phyloP scores from a whole-genome alignment of 176 grass and related monocot species.

The Phoenix dactylifera region DNA sequence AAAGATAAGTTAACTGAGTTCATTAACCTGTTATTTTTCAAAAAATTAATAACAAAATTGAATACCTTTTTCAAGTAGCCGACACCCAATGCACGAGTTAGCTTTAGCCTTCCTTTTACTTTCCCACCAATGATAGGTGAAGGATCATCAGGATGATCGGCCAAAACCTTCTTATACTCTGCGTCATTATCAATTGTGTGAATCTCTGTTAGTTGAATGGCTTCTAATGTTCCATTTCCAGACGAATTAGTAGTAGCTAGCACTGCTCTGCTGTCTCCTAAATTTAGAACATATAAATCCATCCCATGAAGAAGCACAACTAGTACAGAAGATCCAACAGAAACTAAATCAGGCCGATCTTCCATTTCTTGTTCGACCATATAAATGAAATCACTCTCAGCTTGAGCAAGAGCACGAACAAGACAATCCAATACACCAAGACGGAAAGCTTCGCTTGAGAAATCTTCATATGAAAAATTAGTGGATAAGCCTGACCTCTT shows the following conservation, averaged over 20 bases:
- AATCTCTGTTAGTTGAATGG: slow-evolving; percentile 71
- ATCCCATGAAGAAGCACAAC: slow-evolving; percentile 73
- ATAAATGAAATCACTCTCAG: slow-evolving; percentile 78
- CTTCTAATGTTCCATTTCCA: slow-evolving; percentile 34
- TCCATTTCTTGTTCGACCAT: slow-evolving; percentile 95
- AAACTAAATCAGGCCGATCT: slow-evolving; percentile 91
- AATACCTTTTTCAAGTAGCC: slow-evolving; percentile 92
- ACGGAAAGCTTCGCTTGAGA: slow-evolving; percentile 47
- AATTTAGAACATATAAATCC: slow-evolving; percentile 77
- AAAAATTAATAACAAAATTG: no score
- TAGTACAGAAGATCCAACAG: slow-evolving; percentile 86
- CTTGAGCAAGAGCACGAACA: slow-evolving; percentile 71
- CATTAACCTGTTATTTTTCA: no score
- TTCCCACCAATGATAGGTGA: slow-evolving; percentile 53
- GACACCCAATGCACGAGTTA: slow-evolving; percentile 96
- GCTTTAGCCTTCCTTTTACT: slow-evolving; percentile 95
- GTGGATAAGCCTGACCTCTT: slow-evolving; percentile 16
- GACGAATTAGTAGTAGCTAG: slow-evolving; percentile 46
- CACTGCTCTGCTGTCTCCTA: slow-evolving; percentile 95
- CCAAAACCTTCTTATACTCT: slow-evolving; percentile 63
- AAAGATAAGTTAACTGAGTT: no score
- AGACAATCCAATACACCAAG: slow-evolving; percentile 72
- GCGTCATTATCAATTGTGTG: slow-evolving; percentile 67
- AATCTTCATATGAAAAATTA: slow-evolving; percentile 13
- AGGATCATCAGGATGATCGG: slow-evolving; percentile 62